Conservation (phyloP, 2,329 filamentous ascomycete genomes). For the Trichoderma pleuroti region DNA sequence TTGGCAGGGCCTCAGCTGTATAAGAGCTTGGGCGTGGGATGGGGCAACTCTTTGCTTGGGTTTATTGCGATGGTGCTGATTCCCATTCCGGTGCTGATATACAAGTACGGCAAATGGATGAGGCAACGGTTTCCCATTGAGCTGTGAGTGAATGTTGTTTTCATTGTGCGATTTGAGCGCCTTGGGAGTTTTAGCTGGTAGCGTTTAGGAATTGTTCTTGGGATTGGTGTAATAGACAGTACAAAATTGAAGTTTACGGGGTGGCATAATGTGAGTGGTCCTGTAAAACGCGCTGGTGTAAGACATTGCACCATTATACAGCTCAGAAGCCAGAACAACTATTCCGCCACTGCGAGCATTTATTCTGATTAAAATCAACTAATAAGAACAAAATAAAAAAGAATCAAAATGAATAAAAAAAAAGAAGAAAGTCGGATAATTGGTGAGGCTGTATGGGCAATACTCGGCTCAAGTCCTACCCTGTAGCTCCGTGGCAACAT, state of each 20-base stretch:
- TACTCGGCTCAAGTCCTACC: neutral
- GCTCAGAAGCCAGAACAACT: neutral
- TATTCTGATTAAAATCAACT: neutral
- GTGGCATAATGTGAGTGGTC: neutral
- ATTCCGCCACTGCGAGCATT: too few relatives aligned
- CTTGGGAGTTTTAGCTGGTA: neutral
- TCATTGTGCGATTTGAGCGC: neutral
- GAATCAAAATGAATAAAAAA: neutral
- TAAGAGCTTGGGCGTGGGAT: conserved; percentile 56
- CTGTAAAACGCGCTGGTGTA: neutral
- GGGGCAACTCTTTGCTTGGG: conserved; percentile 49
- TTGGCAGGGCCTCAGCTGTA: conserved; percentile 64
- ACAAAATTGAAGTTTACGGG: too few relatives aligned
- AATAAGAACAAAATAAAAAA: neutral
- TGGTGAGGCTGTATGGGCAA: too few relatives aligned
- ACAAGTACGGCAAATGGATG: conserved; percentile 8
- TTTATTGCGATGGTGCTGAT: conserved; percentile 38
- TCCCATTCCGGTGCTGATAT: neutral
- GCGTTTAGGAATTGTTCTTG: neutral
- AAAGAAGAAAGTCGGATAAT: too few relatives aligned
- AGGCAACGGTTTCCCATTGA: neutral
- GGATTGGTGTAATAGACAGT: too few relatives aligned
- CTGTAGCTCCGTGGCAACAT: neutral
- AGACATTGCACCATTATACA: neutral
- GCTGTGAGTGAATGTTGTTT: neutral